phyloP scores from a whole-genome alignment of 192 early-diverging fungal genomes.

The Mortierella antarctica region DNA sequence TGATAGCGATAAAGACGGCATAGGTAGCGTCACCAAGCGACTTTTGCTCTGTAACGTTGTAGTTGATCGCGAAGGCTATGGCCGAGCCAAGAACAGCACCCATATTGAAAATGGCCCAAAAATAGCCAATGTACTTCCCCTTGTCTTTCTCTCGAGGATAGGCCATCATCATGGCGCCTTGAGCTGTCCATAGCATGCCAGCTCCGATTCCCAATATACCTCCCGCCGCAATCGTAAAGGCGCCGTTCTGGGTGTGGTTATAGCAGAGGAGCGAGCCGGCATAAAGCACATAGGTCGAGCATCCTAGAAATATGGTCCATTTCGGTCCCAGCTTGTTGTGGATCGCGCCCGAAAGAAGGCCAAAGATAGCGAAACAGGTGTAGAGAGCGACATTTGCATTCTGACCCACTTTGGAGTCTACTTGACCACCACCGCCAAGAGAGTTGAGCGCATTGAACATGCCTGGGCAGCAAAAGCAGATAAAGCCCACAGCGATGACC shows the following conservation, averaged over 20 bases:
- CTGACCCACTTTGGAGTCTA: constrained; percentile 64
- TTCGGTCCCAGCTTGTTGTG: constrained; percentile 80
- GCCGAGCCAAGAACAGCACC: constrained; percentile 82
- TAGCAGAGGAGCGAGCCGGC: constrained; percentile 75
- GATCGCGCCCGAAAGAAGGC: constrained; percentile 75
- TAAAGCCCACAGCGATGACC: constrained; percentile 72
- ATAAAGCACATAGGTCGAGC: constrained; percentile 78
- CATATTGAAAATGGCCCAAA: constrained; percentile 85
- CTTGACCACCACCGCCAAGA: constrained; percentile 72
- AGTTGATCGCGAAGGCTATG: constrained; percentile 76
- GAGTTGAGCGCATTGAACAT: constrained; percentile 73
- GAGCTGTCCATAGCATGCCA: constrained; percentile 75
- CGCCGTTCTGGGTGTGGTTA: constrained; percentile 60
- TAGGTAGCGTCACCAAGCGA: constrained; percentile 74
- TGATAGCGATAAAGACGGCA: constrained; percentile 74
- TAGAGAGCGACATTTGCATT: constrained; percentile 80
- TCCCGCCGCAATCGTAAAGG: constrained; percentile 77
- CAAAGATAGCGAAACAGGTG: constrained; percentile 78
- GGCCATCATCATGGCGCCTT: constrained; percentile 84
- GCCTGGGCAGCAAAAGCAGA: constrained; percentile 78
- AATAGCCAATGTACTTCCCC: constrained; percentile 79
- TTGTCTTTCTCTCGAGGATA: constrained; percentile 81
- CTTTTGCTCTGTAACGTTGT: constrained; percentile 53
- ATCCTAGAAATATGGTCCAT: constrained; percentile 70
- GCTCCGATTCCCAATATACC: constrained; percentile 83